Base-by-base conservation (phyloP, 148 eudicot genomes). In the Rhododendron molle region DNA sequence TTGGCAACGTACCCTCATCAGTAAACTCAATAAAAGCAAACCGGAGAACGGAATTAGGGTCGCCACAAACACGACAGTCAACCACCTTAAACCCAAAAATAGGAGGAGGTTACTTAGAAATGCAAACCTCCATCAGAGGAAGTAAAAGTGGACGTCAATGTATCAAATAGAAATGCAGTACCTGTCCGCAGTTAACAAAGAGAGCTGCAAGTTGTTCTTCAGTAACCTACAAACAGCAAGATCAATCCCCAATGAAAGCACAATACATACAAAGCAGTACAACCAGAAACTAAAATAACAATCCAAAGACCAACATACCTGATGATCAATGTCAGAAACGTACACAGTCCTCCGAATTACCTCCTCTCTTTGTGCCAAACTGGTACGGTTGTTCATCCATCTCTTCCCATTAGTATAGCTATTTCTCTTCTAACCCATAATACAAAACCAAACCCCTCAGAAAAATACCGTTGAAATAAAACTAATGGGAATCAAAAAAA, bases 271-370 rank as follows among this genome's bases (percentile, higher is more conserved):
- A 73, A 83, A 43, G 32, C 62, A 78, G 32, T 28, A 49, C 40
- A 80, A 80, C n/a, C 34, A 13, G 1, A 11, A 36, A 44, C n/a
- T 14, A 62, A 46, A 32, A 4, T 7, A 40, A 30, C 49, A 73
- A 49, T 2, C 76, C 36, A 43, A 36, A 54, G 18, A 43, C 32
- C 0, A 47, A 38, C 56, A 81, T 89, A 96, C 99, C 96, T 95
- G 99, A n/a, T 95, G 98, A 91, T 96, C 98, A 89, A 96, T 95
- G 83, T 96, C 99, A 54, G 99, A 96, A 65, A 96, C 99, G 90
- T 96, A 96, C 36, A 96, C 97, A 14, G 99, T 96, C 87, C 99
- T 90, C 88, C 95, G 89, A 83, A 95, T 94, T 2, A 92, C 91
- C 50, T 96, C 99, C 67, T 96, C 99, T 81, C 96, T 85, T 86